These are phyloP conservation scores for Xerocomellus dryophilus DNA, from an alignment of 768 basidiomycete species.

Conservation along the genomic window DNA sequence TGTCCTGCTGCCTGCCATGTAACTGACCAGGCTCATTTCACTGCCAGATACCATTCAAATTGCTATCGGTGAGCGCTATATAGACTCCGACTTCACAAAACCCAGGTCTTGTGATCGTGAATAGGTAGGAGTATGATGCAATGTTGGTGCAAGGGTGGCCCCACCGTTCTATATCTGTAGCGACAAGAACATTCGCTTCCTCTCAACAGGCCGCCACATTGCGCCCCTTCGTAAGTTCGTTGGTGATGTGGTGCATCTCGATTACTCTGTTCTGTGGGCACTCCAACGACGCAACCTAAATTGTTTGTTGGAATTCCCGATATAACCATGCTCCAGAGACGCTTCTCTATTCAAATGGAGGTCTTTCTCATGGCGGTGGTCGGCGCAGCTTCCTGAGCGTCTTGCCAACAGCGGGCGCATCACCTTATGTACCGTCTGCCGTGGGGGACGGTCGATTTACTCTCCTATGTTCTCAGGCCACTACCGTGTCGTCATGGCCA, in stretches of 20 bases:
- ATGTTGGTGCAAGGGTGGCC: neutral
- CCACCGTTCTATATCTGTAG: neutral
- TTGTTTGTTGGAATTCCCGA: neutral
- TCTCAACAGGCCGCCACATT: neutral
- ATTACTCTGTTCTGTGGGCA: neutral
- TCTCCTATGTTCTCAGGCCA: neutral
- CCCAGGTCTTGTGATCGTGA: neutral
- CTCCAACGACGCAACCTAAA: neutral
- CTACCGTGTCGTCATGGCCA: neutral
- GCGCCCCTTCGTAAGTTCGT: too few relatives aligned
- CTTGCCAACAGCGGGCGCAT: neutral
- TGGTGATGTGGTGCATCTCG: neutral
- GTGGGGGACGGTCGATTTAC: neutral
- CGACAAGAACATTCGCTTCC: neutral
- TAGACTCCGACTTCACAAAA: neutral
- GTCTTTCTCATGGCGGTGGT: neutral
- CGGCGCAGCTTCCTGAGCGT: neutral
- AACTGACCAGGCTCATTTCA: neutral
- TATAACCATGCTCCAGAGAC: neutral
- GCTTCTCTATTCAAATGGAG: neutral
- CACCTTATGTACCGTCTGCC: too few relatives aligned
- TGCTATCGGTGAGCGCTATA: neutral
- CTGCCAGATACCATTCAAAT: neutral
- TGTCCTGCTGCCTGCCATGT: neutral
- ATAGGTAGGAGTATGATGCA: neutral